Evolutionary conservation across 2,329 filamentous ascomycete species (phyloP).

Genomic region (Aspergillus latus): DNA sequence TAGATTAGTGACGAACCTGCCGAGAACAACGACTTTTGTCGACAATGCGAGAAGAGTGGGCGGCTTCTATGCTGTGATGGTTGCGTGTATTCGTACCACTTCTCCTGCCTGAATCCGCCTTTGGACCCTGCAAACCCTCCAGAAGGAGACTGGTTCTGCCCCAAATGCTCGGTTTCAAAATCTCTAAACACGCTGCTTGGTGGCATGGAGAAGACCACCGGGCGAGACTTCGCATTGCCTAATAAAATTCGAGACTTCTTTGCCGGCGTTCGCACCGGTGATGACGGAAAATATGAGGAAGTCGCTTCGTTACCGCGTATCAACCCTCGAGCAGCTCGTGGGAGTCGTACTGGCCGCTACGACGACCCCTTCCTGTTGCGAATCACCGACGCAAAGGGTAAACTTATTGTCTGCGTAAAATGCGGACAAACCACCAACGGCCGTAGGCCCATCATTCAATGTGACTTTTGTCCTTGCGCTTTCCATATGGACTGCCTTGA

Average conservation of each 20-base stretch:
- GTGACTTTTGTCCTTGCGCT: conserved; percentile 74
- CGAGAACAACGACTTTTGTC: conserved; percentile 89
- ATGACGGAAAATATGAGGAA: conserved; percentile 80
- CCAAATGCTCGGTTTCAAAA: conserved; percentile 56
- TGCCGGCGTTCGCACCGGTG: conserved; percentile 72
- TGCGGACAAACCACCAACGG: conserved; percentile 67
- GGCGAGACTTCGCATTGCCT: conserved; percentile 72
- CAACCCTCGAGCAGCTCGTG: conserved; percentile 24
- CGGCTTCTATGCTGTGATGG: conserved; percentile 91
- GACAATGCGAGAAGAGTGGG: conserved; percentile 78
- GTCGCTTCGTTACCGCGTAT: conserved; percentile 42
- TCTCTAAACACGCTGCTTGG: conserved; percentile 65
- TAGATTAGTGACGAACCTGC: conserved; percentile 23
- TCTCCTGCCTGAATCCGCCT: conserved; percentile 81
- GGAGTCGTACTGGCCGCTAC: conserved; percentile 24
- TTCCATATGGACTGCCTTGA: conserved; percentile 95
- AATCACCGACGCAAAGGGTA: conserved; percentile 69
- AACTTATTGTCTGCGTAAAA: conserved; percentile 71
- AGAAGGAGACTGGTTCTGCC: conserved; percentile 80
- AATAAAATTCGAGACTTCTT: conserved; percentile 71
- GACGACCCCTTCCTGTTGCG: conserved; percentile 44
- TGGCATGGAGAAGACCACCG: conserved; percentile 66
- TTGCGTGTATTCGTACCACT: conserved; percentile 87
- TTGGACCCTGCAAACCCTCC: conserved; percentile 63
- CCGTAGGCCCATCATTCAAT: conserved; percentile 75